Percentiles rank a stretch among this genome's conserved stretches.
Evolutionary conservation across 805 yeast genomes (phyloP).

Genomic region (Ogataea ganodermae): DNA sequence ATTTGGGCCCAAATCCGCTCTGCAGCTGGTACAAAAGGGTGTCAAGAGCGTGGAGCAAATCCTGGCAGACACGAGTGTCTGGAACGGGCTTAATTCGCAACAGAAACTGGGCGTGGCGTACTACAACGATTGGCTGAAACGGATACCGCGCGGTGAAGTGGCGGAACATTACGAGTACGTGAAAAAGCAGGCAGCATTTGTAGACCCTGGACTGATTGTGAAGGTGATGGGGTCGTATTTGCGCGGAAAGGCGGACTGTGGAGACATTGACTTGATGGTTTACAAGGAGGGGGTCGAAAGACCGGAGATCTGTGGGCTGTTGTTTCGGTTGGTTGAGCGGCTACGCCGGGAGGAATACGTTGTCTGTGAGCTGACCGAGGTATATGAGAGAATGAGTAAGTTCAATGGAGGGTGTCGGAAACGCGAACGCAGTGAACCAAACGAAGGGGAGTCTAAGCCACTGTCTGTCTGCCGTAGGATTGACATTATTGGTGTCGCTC

Average conservation of each 20-base stretch:
- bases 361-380: conserved; percentile 25
- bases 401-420: conserved; percentile 41
- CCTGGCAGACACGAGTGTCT: conserved; percentile 20
- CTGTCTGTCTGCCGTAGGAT: conserved; percentile 55
- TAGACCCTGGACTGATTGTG: conserved; percentile 40
- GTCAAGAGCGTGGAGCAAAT: conserved; percentile 42
- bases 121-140: conserved; percentile 46
- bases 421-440: conserved; percentile 20
- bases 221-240: conserved; percentile 54
- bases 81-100: conserved; percentile 22
- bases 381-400: conserved; percentile 26
- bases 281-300: conserved; percentile 37
- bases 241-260: conserved; percentile 47
- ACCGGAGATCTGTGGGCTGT: conserved; percentile 17
- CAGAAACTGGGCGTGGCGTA: conserved; percentile 46
- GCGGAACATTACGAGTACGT: conserved; percentile 41
- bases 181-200: conserved; percentile 13
- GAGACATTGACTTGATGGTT: conserved; percentile 56
- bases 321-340: conserved; percentile 18
- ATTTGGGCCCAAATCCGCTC: conserved; percentile 47
- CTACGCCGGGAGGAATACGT: conserved; percentile 22
- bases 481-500: conserved; percentile 51
- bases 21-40: conserved; percentile 40
- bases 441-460: too few species aligned
- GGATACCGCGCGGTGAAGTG: conserved; percentile 50